These are phyloP conservation scores for Rhynchospora tenuis DNA, from an alignment of 176 grass and related monocot genomes.

Conservation along the genomic window DNA sequence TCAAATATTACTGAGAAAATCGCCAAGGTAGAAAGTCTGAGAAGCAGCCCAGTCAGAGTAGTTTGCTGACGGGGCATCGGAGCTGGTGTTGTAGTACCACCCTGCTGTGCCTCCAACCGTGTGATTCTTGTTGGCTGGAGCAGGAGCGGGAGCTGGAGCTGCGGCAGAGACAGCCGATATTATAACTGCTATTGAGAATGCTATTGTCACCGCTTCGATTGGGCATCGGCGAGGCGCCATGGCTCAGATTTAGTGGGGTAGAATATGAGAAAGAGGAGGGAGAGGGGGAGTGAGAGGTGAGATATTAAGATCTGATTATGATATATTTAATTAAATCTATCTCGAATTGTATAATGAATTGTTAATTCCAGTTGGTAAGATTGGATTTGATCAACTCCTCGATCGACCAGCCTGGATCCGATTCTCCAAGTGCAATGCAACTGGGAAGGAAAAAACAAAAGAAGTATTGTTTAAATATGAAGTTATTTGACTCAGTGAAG, in stretches of 20 bases:
- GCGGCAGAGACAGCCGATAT: conserved; percentile 7
- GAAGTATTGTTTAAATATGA: not conserved
- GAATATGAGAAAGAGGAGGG: not conserved
- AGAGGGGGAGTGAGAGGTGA: not conserved
- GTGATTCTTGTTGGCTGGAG: conserved; percentile 54
- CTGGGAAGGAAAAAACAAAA: not conserved
- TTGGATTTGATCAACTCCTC: not conserved
- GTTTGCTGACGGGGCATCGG: conserved; percentile 46
- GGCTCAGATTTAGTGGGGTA: not conserved
- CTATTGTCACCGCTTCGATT: not conserved
- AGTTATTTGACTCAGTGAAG: not conserved
- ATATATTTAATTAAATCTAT: not conserved
- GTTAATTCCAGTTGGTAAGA: not conserved
- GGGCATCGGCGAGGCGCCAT: not conserved
- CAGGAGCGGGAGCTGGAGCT: conserved; percentile 9
- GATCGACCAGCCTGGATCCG: not conserved
- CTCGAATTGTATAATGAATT: not conserved
- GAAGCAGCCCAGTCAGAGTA: conserved; percentile 66
- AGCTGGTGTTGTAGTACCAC: conserved; percentile 60
- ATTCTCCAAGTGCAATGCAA: not conserved
- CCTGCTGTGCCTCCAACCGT: conserved; percentile 57
- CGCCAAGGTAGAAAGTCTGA: conserved; percentile 66
- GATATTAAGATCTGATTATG: not conserved
- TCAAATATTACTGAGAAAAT: conserved; percentile 59
- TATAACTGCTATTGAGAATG: not conserved